Base-by-base conservation (phyloP, 148 eudicot species). In the Nepenthes mirabilis region DNA sequence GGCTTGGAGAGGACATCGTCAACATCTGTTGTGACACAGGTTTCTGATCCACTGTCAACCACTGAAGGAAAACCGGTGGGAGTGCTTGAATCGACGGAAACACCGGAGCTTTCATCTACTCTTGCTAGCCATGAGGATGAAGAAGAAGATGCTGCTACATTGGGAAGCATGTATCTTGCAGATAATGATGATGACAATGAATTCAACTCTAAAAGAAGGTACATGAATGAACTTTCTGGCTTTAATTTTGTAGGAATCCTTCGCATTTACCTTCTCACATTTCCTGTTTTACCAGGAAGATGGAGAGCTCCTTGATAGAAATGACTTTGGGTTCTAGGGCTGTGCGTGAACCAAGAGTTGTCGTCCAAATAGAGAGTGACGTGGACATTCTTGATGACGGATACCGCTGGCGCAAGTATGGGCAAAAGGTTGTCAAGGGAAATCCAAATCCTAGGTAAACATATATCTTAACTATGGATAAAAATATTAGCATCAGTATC, bases 351-450 rank as follows among this genome's bases (percentile, higher is more conserved):
- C 94, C 87, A 14, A 77, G 77, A 78, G 83, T 86, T 1, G 86
- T 86, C 33, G 69, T 89, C 57, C 80, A 79, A 57, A 76, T 78
- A 60, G 88, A 81, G 73, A 86, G 87, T 57, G 86, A 82, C 3
- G 66, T 86, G 45, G 94, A 89, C 68, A 78, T 80, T 33, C 97
- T 83, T 43, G 86, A 89, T 52, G 97, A 89, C 75, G 97, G 97
- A 11, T 89, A 86, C 52, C 74, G 94, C 36, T 89, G 96, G 96
- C 74, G 93, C 62, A 88, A 88, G 63, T 88, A 88, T 68, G 96
- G 96, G 4, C 89, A 88, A 68, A 88, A 88, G 65, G 87, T 83
- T 48, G 91, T 88, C 55, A 88, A 85, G 71, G 96, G 96, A 69
- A 89, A 89, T 63, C 86, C 90, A 49, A 89, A 89, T 57, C 97